Evolutionary conservation across 179 eudicot species (phyloP).

Genomic region (Silene coronaria): DNA sequence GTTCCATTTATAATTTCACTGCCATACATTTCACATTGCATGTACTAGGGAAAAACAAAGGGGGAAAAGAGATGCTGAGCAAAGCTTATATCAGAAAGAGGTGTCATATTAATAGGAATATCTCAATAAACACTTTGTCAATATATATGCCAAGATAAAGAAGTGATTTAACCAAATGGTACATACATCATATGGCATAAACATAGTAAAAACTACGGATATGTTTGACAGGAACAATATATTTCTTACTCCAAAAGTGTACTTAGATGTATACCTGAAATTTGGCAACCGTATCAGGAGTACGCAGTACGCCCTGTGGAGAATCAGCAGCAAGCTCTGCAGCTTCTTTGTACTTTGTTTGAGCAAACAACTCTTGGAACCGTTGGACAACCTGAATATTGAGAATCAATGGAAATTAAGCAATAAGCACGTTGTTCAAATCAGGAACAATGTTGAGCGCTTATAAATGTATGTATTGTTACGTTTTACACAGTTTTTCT

Average conservation of each 20-base stretch:
- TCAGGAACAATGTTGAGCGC: not conserved
- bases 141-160: not conserved
- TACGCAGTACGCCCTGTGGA: slow-evolving; percentile 91
- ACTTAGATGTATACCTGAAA: slow-evolving; percentile 55
- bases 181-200: not conserved
- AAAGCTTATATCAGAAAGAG: not conserved
- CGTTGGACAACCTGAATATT: slow-evolving; percentile 84
- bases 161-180: not conserved
- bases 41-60: not conserved
- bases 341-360: slow-evolving; percentile 94
- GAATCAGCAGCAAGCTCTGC: slow-evolving; percentile 99
- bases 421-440: not conserved
- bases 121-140: not conserved
- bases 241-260: not conserved
- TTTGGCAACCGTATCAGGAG: slow-evolving; percentile 95
- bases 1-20: not conserved
- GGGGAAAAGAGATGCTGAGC: not conserved
- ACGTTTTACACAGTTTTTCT: not conserved
- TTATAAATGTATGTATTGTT: not conserved
- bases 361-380: slow-evolving; percentile 92
- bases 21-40: not conserved
- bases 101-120: not conserved
- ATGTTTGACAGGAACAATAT: not conserved
- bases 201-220: slow-evolving; percentile 3
- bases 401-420: not conserved